Evolutionary conservation across 768 basidiomycete genomes (phyloP), one percentile per base, ranked within the genome.

Genomic region (Serendipita sp.): DNA sequence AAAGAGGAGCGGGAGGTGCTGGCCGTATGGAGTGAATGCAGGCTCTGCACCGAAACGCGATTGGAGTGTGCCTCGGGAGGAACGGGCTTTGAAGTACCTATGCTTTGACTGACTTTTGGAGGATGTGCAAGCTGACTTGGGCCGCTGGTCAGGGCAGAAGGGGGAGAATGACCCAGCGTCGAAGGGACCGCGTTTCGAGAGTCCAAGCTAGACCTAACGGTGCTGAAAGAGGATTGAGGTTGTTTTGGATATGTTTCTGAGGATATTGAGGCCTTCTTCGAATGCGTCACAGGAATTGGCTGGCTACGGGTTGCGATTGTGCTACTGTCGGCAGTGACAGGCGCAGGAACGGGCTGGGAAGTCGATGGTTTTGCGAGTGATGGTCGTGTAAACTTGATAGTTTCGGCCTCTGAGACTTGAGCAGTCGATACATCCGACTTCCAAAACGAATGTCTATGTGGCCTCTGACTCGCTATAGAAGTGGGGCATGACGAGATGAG

Each of bases 1-100:
- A 48, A 48, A n/a, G 45, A 48, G 45, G 45, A 48, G 45, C 45
- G 45, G 20, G 45, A 48, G 26, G 45, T 48, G 45, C 45, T 48
- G 45, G 45, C 45, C 7, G 45, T 48, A 48, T 48, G 45, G 9
- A 48, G n/a, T 28, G 45, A 48, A 48, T 48, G n/a, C 45, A 48
- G 26, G 45, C 45, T 48, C 20, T 38, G 38, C 38, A 28, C 45
- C 26, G 45, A 48, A 48, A 28, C 26, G 45, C 45, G 45, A n/a
- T 48, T 20, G 9, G 45, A 48, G 26, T 20, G 45, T 20, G 26
- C 45, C n/a, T 48, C 45, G 45, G 45, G n/a, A 48, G 45, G 45
- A 48, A 28, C 45, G 45, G 45, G 45, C 45, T 48, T 48, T 48
- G 45, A 48, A 5, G 45, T 20, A 48, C 7, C 26, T 28, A 48